These are phyloP conservation scores for Amaranthus cruentus DNA, from an alignment of 148 eudicot species.

Conservation along the genomic window DNA sequence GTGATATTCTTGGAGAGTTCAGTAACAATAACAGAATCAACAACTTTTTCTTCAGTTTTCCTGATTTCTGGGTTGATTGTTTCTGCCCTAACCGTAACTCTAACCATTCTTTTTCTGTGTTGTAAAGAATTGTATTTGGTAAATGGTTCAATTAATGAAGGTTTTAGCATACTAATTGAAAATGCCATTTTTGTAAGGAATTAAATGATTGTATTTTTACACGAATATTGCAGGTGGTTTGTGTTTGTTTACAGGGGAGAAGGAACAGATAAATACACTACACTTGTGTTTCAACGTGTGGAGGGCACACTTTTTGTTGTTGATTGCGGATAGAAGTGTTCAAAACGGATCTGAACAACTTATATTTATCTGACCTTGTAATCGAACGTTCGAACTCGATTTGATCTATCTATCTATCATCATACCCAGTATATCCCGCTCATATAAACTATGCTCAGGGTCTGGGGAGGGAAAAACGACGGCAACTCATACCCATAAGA, in stretches of 20 bases:
- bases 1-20: constrained; percentile 84
- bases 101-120: constrained; percentile 34
- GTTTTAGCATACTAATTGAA: constrained; percentile 17
- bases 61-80: constrained; percentile 77
- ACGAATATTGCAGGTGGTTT: not conserved
- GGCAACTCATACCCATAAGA: no score
- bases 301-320: constrained; percentile 31
- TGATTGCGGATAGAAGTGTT: not conserved
- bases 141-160: not conserved
- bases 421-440: no score
- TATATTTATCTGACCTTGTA: no score
- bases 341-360: no score
- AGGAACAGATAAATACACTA: no score
- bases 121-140: not conserved
- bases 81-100: constrained; percentile 72
- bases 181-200: constrained; percentile 28
- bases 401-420: no score
- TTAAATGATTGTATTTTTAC: no score
- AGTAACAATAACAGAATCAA: constrained; percentile 69
- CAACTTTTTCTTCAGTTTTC: constrained; percentile 80
- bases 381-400: no score
- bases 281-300: constrained; percentile 27
- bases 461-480: no score
- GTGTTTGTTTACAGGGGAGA: not conserved
- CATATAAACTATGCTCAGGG: no score